Base-by-base conservation (phyloP, 1,284 basidiomycete species). In the Ustilago tritici region DNA sequence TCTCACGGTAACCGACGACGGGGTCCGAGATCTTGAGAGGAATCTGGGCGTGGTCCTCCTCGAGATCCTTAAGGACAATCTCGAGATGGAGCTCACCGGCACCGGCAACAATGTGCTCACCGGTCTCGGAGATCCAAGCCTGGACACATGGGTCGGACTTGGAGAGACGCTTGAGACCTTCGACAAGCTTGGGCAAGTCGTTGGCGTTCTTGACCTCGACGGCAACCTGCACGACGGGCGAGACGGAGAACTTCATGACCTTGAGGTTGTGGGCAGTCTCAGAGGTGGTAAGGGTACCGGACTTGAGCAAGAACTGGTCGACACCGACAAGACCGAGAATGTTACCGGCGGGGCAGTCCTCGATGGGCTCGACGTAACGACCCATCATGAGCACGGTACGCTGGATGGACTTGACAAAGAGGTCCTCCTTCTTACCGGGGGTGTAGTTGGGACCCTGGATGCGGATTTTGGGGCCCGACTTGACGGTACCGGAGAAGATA, bases 311-410 rank as follows among this genome's bases (percentile, higher is more conserved):
- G 93, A 98, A 99, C 89, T 99, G 97, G 89, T 99, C 97, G 86
- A 99, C 93, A 91, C 97, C 97, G 89, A 99, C 96, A 87, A 99
- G 93, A 91, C 97, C 97, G 82, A 95, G 89, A 85, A 99, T 98
- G 91, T 99, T 99, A 87, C 97, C 97, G 80, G 95, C 92, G 54
- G 96, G 97, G 89, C 96, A 98, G 81, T 99, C 97, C 89, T 99
- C 97, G 83, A 99, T 97, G 78, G 97, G 94, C 88, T 99, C 96
- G 86, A 98, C 93, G 88, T 93, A 93, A 88, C 97, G 94, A 88
- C 97, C 97, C 97, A 99, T 99, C 97, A 99, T 99, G 88, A 99
- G 91, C 67, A 99, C 94, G 68, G 97, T 99, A 83, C 97, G 94
- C 89, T 99, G 97, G 84, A 99, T 92, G 63, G 95, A 94, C 91